Conservation (phyloP, 1,139 yeast genomes). For the Groenewaldozyma sp. region DNA sequence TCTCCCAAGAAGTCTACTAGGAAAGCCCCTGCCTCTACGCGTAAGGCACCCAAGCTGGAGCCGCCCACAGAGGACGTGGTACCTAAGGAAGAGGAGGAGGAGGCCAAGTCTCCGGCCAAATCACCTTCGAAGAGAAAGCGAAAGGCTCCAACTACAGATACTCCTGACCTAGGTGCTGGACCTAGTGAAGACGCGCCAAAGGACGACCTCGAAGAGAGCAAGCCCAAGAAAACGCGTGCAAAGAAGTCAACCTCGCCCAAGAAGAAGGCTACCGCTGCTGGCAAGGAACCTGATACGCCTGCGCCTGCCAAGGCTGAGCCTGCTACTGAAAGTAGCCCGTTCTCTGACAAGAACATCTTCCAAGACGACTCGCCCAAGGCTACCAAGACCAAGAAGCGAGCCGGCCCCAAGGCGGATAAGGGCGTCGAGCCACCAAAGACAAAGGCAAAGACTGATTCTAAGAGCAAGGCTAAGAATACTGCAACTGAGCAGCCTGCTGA, state of each 20-base stretch:
- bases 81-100: conserved; percentile 1
- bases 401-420: conserved; percentile 3
- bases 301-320: conserved; percentile 3
- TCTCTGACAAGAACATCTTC: conserved; percentile 36
- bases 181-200: conserved; percentile 4
- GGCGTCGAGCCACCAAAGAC: conserved; percentile 2
- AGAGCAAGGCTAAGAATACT: not conserved
- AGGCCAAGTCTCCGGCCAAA: not conserved
- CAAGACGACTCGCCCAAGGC: conserved; percentile 28
- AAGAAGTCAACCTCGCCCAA: conserved; percentile 4
- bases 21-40: not conserved
- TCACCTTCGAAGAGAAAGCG: conserved; percentile 6
- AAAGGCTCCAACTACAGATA: conserved; percentile 3
- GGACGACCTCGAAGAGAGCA: conserved; percentile 6
- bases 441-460: conserved; percentile 1
- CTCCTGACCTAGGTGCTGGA: conserved; percentile 4
- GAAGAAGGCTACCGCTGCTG: conserved; percentile 7
- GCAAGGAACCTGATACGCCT: conserved; percentile 5
- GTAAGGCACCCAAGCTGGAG: not conserved
- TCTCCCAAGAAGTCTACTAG: not conserved
- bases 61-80: not conserved
- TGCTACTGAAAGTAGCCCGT: conserved; percentile 23
- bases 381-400: conserved; percentile 12
- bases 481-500: not conserved
- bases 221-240: conserved; percentile 7